These are phyloP conservation scores for Lachnum nothofagi DNA, from an alignment of 2,329 filamentous ascomycete genomes.

Conservation along the genomic window DNA sequence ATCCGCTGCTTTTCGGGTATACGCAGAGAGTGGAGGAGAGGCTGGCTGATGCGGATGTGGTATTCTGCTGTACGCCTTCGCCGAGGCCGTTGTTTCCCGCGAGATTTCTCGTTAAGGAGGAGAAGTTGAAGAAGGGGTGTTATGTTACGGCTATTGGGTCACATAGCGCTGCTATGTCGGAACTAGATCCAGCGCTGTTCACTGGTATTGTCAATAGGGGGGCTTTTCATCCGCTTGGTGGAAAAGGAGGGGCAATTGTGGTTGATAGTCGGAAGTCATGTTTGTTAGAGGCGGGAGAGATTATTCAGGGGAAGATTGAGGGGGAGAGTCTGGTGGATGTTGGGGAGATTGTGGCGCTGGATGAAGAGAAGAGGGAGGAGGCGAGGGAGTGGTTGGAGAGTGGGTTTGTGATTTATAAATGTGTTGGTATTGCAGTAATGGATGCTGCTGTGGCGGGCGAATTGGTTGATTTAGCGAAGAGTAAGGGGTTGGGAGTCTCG, in stretches of 20 bases:
- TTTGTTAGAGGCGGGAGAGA: conserved; percentile 74
- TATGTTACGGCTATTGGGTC: conserved; percentile 66
- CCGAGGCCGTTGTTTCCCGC: conserved; percentile 67
- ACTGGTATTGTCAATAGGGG: not conserved
- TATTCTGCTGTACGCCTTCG: conserved; percentile 82
- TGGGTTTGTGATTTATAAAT: conserved; percentile 53
- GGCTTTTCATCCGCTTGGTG: not conserved
- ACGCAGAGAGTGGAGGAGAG: conserved; percentile 50
- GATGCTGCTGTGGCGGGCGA: conserved; percentile 48
- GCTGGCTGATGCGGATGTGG: conserved; percentile 65
- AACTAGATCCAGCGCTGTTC: conserved; percentile 62
- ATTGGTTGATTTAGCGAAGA: not conserved
- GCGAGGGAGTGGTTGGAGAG: conserved; percentile 38
- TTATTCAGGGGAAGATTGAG: conserved; percentile 67
- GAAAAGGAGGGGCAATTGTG: conserved; percentile 40
- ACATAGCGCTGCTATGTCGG: conserved; percentile 65
- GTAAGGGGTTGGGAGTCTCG: not conserved
- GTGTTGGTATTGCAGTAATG: conserved; percentile 58
- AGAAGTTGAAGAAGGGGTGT: conserved; percentile 64
- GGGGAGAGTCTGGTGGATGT: conserved; percentile 75
- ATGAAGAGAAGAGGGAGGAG: conserved; percentile 30
- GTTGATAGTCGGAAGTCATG: conserved; percentile 73
- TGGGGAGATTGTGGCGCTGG: conserved; percentile 57
- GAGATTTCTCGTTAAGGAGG: conserved; percentile 60
- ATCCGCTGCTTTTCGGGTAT: conserved; percentile 44